Evolutionary conservation across 345 rosid species (phyloP).

Genomic region (Citrus reticulata): DNA sequence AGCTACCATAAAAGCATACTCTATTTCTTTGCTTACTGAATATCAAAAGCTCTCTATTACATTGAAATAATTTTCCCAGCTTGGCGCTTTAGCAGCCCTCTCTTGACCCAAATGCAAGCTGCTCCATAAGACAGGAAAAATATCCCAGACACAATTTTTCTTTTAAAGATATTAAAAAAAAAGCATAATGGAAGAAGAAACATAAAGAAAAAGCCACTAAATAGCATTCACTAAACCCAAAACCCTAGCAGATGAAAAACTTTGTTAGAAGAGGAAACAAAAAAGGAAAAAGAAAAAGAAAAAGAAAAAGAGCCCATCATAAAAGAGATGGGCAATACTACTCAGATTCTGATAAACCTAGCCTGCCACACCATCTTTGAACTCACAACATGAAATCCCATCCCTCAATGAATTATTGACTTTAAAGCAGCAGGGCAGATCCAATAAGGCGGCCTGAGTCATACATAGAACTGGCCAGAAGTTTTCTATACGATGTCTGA

Average conservation of each 20-base stretch:
- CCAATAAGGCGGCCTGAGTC: constrained; percentile 2
- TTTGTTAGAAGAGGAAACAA: constrained; percentile 21
- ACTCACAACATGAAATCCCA: neutral
- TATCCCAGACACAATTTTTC: neutral
- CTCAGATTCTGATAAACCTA: constrained; percentile 1
- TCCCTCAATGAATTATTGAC: constrained; percentile 9
- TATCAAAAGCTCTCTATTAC: constrained; percentile 7
- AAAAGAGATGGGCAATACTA: neutral
- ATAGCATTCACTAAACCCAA: constrained; percentile 29
- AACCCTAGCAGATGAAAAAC: constrained; percentile 19
- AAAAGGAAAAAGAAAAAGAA: neutral
- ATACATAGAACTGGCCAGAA: neutral
- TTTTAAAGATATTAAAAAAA: no score
- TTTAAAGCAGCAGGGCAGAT: neutral
- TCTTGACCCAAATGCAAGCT: constrained; percentile 5
- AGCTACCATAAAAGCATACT: neutral
- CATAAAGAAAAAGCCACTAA: constrained; percentile 13
- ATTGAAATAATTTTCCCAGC: constrained; percentile 17
- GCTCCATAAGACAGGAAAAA: constrained; percentile 1
- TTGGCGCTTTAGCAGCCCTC: constrained; percentile 18
- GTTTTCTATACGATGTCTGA: neutral
- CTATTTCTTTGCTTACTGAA: constrained; percentile 8
- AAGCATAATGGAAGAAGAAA: neutral
- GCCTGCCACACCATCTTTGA: constrained; percentile 1
- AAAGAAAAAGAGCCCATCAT: neutral